These are phyloP conservation scores for Agrostemma githago DNA, from an alignment of 148 eudicot genomes.

Conservation along the genomic window DNA sequence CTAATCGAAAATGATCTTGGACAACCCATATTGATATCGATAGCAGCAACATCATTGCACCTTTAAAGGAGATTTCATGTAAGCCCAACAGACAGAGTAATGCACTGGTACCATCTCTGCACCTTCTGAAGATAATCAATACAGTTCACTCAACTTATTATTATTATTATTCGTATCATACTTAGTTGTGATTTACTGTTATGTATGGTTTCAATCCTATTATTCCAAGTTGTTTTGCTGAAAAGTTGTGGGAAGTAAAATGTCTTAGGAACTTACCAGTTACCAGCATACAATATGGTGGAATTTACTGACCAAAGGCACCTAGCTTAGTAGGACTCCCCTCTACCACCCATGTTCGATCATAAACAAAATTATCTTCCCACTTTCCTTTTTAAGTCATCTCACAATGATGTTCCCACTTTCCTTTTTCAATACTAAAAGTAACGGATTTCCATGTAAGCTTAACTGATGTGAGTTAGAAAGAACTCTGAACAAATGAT, in stretches of 20 bases:
- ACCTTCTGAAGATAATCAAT: conserved; percentile 4
- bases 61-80: conserved; percentile 30
- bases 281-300: neutral
- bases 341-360: no score
- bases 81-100: conserved; percentile 4
- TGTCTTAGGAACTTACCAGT: neutral
- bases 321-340: no score
- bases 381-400: no score
- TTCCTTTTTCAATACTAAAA: no score
- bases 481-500: no score
- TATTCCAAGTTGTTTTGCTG: neutral
- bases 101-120: neutral
- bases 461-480: no score
- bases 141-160: conserved; percentile 1
- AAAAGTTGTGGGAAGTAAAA: neutral
- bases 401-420: no score
- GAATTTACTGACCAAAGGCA: conserved; percentile 22
- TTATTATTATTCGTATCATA: neutral
- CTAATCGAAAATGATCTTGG: conserved; percentile 81
- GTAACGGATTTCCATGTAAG: no score
- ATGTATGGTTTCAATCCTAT: neutral
- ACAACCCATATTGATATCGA: conserved; percentile 90
- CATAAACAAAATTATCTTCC: no score
- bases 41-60: conserved; percentile 83
- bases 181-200: neutral